Evolutionary conservation across 345 rosid species (phyloP), one percentile per base, ranked within the genome.

Genomic region (Dipteronia dyeriana): DNA sequence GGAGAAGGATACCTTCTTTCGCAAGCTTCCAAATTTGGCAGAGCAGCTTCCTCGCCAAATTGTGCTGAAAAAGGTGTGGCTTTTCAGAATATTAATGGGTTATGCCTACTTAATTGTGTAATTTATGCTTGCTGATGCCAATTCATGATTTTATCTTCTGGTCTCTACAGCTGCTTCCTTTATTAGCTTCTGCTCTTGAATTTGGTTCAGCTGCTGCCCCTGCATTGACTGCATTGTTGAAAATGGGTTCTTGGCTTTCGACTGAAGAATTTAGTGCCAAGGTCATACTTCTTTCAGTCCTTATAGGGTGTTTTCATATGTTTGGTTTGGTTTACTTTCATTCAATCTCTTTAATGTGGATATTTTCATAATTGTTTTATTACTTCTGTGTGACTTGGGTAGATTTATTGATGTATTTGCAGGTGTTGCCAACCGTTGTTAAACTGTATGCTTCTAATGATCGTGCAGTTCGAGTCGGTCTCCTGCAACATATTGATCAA

Each of bases 31-130:
- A 82, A 96, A 87, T 88, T 81, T 96, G 82, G 89, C 97, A 56
- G 98, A 96, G 84, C 99, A 96, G 87, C 97, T 96, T 82, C 99
- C 99, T 82, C 95, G 98, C 34, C 95, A 88, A 85, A 96, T 94
- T 47, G 99, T 92, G 77, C 85, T 96, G 79, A 94, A 92, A 87
- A 94, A 94, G 95, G 99, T 92, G 59, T 71, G 83, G 60, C 67
- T 74, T 73, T 22, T 78, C 80, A 62, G 79, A 73, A 73, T 78
- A 43, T 34, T 68, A 59, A 45, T 76, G 53, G 14, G 75, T 72
- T 47, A 76, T 77, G 79, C 76, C n/a, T 59, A 38, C 65, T 74
- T 6, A 71, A 71, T 72, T 38, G 68, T 49, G 22, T 61, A 54
- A 45, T 60, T 12, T 69, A 64, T 74, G 25, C 34, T 51, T 79